Evolutionary conservation across 768 basidiomycete species (phyloP).

Genomic region (Mycena amicta): DNA sequence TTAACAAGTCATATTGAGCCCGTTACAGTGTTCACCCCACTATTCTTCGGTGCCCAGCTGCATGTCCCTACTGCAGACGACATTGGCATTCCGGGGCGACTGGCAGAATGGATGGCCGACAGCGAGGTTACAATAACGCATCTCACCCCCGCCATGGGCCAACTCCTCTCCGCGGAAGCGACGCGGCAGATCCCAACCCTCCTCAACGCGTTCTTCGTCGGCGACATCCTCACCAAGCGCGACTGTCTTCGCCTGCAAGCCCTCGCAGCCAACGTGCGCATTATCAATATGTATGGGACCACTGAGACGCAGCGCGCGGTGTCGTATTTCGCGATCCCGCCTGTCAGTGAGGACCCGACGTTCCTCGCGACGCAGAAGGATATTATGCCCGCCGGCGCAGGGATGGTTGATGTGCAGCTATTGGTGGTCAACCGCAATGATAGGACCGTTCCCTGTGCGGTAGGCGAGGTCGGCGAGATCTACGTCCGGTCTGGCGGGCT

Average conservation of each 20-base stretch:
- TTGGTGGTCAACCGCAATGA: constrained; percentile 93
- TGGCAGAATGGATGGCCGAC: constrained; percentile 98
- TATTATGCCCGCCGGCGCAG: constrained; percentile 95
- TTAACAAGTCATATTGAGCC: constrained; percentile 9
- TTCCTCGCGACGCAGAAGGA: constrained; percentile 96
- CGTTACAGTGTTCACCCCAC: constrained; percentile 88
- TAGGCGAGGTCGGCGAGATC: constrained; percentile 98
- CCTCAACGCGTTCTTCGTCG: constrained; percentile 94
- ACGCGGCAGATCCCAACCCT: constrained; percentile 90
- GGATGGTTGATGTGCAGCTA: constrained; percentile 97
- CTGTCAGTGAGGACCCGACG: constrained; percentile 79
- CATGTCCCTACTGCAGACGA: constrained; percentile 97
- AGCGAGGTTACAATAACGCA: constrained; percentile 93
- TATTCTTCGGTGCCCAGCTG: constrained; percentile 94
- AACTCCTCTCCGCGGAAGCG: constrained; percentile 79
- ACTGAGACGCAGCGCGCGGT: constrained; percentile 99
- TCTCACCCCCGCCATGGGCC: constrained; percentile 98
- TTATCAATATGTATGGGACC: constrained; percentile 99
- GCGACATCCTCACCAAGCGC: constrained; percentile 97
- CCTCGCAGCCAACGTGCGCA: constrained; percentile 87
- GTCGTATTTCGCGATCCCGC: constrained; percentile 92
- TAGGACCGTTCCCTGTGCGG: constrained; percentile 80
- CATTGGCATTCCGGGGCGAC: constrained; percentile 93
- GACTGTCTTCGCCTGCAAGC: constrained; percentile 94
- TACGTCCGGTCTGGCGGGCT: constrained; percentile 96